Evolutionary conservation across 768 basidiomycete genomes (phyloP), one percentile per base, ranked within the genome.

Genomic region (Pulveroboletus sp.): DNA sequence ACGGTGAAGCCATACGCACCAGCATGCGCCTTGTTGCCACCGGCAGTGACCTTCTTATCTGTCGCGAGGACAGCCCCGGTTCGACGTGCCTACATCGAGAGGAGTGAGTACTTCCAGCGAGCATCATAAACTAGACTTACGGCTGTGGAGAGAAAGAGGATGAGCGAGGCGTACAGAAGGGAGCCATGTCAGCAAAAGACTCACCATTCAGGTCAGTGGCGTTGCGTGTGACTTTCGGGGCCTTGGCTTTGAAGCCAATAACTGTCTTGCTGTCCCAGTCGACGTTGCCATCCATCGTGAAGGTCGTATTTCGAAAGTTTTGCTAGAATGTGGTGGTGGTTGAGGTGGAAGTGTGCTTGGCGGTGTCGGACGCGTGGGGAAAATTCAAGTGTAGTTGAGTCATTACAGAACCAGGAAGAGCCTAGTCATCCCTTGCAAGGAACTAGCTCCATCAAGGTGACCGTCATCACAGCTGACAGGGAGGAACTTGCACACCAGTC

Each of bases 221-320:
- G 69, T 64, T 83, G 76, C 79, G 82, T 69, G 70, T 77, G 66
- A 74, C 89, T 76, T 76, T 88, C 69, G 70, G 81, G 56, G 62
- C 77, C 67, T 69, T 80, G 69, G 71, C 78, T 68, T 81, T 89
- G 63, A 61, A 73, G 47, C 89, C 88, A 58, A 93, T 88, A 55
- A 89, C 83, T 51, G 70, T 65, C 67, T 86, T 87, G 51, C 58
- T 70, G 50, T 92, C 88, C 85, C 84, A 87, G 47, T 90, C 86
- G 17, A 46, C 4, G 67, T 75, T 75, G 61, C 70, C 72, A 74
- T 75, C 82, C 55, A 64, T 77, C 33, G 36, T 48, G 11, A 5
- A 10, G 39, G 28, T 27, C 27, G n/a, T n/a, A n/a, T n/a, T n/a
- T n/a, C n/a, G n/a, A n/a, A n/a, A n/a, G n/a, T n/a, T n/a, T n/a